These are phyloP conservation scores for Candida maris DNA, from an alignment of 805 yeast species.

Conservation along the genomic window DNA sequence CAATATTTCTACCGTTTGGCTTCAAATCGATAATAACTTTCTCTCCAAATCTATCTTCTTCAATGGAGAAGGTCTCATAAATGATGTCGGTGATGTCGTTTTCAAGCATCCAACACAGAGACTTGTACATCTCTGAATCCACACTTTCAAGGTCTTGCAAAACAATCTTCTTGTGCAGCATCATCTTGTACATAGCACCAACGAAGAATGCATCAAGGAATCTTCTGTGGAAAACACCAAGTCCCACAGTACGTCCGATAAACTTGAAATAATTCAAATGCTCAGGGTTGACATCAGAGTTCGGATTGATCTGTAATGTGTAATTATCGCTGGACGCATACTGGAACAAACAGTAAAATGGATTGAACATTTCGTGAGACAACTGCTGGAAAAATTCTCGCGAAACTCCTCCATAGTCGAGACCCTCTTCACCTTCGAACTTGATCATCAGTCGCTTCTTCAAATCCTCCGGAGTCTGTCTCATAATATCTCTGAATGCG, in stretches of 20 bases:
- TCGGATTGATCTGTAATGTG: conserved; percentile 96
- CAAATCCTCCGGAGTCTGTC: conserved; percentile 97
- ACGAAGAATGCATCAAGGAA: conserved; percentile 97
- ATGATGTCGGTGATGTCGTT: conserved; percentile 41
- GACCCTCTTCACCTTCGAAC: conserved; percentile 98
- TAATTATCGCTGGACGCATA: conserved; percentile 98
- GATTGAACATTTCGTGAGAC: conserved; percentile 98
- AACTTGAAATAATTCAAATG: conserved; percentile 97
- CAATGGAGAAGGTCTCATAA: conserved; percentile 80
- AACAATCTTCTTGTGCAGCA: conserved; percentile 90
- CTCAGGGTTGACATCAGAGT: conserved; percentile 95
- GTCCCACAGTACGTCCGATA: conserved; percentile 96
- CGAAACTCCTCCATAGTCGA: conserved; percentile 99
- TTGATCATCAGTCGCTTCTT: conserved; percentile 97
- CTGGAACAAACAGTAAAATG: conserved; percentile 94
- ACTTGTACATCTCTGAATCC: conserved; percentile 93
- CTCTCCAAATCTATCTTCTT: conserved; percentile 94
- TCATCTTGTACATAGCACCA: conserved; percentile 97
- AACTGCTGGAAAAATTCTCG: conserved; percentile 95
- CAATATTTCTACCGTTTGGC: conserved; percentile 81
- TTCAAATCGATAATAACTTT: conserved; percentile 85
- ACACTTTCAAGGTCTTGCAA: conserved; percentile 98
- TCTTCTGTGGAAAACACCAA: conserved; percentile 97
- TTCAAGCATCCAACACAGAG: conserved; percentile 77
- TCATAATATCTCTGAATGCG: conserved; percentile 96